A percentile compares a stretch with the other conserved stretches of the same genome.
Conservation (phyloP, 176 grass and related monocot genomes). For the Canna indica region DNA sequence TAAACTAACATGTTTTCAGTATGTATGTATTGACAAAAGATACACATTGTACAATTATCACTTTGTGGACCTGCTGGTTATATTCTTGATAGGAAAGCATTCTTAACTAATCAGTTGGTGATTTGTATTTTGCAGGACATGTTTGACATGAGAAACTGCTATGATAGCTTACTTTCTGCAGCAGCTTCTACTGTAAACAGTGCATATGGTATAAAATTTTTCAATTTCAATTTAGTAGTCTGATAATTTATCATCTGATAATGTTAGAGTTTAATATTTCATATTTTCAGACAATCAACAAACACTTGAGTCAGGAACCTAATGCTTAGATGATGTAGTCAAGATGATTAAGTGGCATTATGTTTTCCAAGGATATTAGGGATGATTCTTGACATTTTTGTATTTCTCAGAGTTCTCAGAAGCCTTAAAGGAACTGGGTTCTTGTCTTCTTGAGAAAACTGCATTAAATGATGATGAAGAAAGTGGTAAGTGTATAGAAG, state of each 20-base stretch:
- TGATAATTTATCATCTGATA: too few relatives aligned
- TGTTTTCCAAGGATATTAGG: neutral
- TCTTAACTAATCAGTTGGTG: neutral
- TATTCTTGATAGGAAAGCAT: neutral
- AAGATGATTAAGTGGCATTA: neutral
- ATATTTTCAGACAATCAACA: neutral
- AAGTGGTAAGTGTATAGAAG: constrained; percentile 41
- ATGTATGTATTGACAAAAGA: neutral
- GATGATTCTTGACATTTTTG: neutral
- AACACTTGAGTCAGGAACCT: neutral
- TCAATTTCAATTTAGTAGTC: neutral
- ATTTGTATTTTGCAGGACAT: constrained; percentile 46
- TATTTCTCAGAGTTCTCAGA: constrained; percentile 77
- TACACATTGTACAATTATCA: neutral
- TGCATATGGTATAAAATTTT: constrained; percentile 96
- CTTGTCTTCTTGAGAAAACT: constrained; percentile 85
- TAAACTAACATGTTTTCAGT: neutral
- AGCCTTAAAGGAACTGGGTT: constrained; percentile 80
- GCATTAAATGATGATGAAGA: constrained; percentile 73
- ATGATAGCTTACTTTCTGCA: constrained; percentile 93
- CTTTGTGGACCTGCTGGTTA: neutral
- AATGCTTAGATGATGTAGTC: neutral
- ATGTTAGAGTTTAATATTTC: too few relatives aligned
- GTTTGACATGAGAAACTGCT: constrained; percentile 76
- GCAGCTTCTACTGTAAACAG: constrained; percentile 87